These are phyloP conservation scores for Eucalyptus coolabah DNA, from an alignment of 345 rosid genomes.

Conservation along the genomic window DNA sequence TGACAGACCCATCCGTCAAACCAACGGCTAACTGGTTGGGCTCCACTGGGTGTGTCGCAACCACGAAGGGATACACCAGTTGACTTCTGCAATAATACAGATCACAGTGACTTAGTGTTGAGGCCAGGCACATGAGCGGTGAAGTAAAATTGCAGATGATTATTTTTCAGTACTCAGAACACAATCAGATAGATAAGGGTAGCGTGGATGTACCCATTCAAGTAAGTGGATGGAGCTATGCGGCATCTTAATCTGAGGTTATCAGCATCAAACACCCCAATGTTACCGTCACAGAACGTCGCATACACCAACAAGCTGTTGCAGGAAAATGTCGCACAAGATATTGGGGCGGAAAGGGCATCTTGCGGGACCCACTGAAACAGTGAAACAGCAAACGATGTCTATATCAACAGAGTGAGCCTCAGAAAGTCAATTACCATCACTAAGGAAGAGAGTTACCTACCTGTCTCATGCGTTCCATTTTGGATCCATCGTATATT, in stretches of 20 bases:
- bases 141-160: not conserved
- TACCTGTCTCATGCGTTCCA: constrained; percentile 63
- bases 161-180: not conserved
- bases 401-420: not conserved
- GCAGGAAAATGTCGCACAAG: constrained; percentile 49
- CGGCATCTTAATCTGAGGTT: constrained; percentile 28
- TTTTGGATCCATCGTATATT: constrained; percentile 57
- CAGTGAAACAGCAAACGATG: not conserved
- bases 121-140: not conserved
- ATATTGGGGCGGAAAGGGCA: constrained; percentile 28
- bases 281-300: constrained; percentile 35
- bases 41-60: constrained; percentile 66
- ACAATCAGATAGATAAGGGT: not conserved
- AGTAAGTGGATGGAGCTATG: constrained; percentile 27
- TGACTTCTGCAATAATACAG: constrained; percentile 8
- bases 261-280: constrained; percentile 40
- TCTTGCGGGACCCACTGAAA: constrained; percentile 57
- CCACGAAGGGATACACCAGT: constrained; percentile 29
- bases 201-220: constrained; percentile 6
- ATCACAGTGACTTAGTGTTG: not conserved
- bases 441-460: not conserved
- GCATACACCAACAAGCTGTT: constrained; percentile 50
- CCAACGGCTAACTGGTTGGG: constrained; percentile 63
- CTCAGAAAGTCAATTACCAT: not conserved
- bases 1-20: constrained; percentile 46